A percentile compares a stretch with the other conserved stretches of the same genome.
These are phyloP conservation scores for Closterium sp. DNA, from an alignment of 139 green algal species.

Conservation along the genomic window DNA sequence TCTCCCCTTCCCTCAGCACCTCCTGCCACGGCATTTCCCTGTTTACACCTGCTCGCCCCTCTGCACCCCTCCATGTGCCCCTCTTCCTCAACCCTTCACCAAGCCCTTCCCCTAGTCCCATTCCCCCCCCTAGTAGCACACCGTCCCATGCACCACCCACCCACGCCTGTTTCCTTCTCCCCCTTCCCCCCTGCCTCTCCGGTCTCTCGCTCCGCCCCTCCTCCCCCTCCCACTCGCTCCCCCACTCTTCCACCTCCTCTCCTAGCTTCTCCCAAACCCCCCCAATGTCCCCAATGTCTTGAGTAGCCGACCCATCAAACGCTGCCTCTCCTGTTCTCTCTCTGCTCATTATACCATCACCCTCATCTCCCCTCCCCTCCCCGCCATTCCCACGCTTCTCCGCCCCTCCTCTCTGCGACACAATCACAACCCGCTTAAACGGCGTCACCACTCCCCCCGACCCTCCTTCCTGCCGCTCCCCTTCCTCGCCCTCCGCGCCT, in stretches of 20 bases:
- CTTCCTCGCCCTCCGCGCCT: neutral
- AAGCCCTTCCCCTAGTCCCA: neutral
- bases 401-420: neutral
- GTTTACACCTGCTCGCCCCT: neutral
- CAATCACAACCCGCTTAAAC: neutral
- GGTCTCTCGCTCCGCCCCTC: no score
- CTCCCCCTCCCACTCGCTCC: no score
- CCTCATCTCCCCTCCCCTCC: neutral
- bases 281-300: no score
- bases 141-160: neutral
- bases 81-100: neutral
- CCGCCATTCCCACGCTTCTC: neutral
- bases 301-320: no score
- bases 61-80: neutral
- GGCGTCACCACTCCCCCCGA: neutral
- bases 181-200: neutral
- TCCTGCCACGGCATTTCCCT: neutral
- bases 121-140: neutral
- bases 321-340: neutral
- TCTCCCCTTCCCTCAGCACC: neutral
- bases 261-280: no score
- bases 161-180: neutral
- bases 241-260: no score
- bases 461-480: neutral
- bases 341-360: neutral